phyloP scores from a whole-genome alignment of 2,329 filamentous ascomycete genomes.

The Botryotinia calthae region DNA sequence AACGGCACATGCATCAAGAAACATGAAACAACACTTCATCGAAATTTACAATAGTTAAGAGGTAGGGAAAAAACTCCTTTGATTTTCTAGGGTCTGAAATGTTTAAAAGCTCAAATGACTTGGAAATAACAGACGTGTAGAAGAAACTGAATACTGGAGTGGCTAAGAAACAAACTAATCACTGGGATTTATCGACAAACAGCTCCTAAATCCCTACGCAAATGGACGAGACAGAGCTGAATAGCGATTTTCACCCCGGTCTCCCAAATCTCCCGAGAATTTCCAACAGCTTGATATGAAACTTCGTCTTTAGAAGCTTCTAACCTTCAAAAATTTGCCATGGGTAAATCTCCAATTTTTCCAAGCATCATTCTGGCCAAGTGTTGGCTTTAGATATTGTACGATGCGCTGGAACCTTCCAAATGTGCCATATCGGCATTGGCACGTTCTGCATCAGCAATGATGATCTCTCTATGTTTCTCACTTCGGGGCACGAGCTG shows the following conservation, averaged over 20 bases:
- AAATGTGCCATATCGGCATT: conserved; percentile 2
- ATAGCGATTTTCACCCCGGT: background rate
- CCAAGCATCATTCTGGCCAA: too few species aligned
- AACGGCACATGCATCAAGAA: too few species aligned
- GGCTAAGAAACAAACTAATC: background rate
- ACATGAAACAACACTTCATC: background rate
- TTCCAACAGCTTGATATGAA: background rate
- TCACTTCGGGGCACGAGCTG: background rate
- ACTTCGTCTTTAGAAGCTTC: background rate
- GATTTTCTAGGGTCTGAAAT: background rate
- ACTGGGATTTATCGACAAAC: too few species aligned
- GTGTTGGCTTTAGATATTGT: background rate
- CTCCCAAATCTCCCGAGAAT: background rate
- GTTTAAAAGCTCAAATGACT: background rate
- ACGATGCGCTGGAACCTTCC: background rate
- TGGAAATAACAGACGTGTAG: too few species aligned
- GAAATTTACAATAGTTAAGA: background rate
- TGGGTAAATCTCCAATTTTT: background rate
- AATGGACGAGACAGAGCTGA: background rate
- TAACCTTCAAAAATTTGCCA: background rate
- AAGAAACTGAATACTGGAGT: background rate
- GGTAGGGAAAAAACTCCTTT: background rate
- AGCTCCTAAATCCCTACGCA: background rate
- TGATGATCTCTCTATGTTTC: background rate
- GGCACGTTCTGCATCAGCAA: background rate